Conservation (phyloP, 805 yeast species). For the Metschnikowia gelsemii region DNA sequence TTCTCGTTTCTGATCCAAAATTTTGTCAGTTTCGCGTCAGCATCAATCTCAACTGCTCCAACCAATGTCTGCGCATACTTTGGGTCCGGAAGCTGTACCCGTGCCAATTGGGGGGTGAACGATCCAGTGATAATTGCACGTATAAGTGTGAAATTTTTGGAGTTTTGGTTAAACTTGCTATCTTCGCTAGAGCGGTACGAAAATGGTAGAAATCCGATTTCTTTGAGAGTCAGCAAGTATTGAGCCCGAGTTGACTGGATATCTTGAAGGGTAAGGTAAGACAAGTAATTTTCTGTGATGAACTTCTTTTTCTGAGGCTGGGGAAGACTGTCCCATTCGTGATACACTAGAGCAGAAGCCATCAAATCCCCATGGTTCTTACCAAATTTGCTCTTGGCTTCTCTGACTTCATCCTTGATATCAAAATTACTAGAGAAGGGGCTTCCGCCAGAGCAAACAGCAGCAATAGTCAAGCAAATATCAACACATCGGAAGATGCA, state of each 20-base stretch:
- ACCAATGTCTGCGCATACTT: constrained; percentile 65
- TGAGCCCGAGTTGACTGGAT: constrained; percentile 71
- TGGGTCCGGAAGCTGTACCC: constrained; percentile 79
- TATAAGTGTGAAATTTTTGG: constrained; percentile 49
- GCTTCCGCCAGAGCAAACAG: constrained; percentile 68
- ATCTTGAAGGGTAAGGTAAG: constrained; percentile 65
- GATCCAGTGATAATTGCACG: constrained; percentile 76
- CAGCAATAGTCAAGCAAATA: constrained; percentile 73
- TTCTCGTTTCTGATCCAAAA: constrained; percentile 71
- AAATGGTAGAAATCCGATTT: constrained; percentile 72
- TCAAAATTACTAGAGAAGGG: constrained; percentile 70
- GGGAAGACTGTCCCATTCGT: constrained; percentile 43
- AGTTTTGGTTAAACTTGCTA: constrained; percentile 49
- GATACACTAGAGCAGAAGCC: constrained; percentile 60
- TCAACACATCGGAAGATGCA: constrained; percentile 82
- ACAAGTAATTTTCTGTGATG: constrained; percentile 56
- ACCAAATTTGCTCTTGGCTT: constrained; percentile 41
- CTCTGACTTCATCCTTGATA: constrained; percentile 61
- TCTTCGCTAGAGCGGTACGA: constrained; percentile 33
- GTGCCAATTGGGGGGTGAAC: constrained; percentile 77
- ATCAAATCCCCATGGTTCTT: constrained; percentile 66
- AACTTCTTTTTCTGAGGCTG: constrained; percentile 37
- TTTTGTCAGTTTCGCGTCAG: constrained; percentile 71
- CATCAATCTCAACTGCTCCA: constrained; percentile 85
- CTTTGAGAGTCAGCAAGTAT: constrained; percentile 66